Conservation (phyloP, 352 stramenopile genomes). For the Phytophthora aleatoria region DNA sequence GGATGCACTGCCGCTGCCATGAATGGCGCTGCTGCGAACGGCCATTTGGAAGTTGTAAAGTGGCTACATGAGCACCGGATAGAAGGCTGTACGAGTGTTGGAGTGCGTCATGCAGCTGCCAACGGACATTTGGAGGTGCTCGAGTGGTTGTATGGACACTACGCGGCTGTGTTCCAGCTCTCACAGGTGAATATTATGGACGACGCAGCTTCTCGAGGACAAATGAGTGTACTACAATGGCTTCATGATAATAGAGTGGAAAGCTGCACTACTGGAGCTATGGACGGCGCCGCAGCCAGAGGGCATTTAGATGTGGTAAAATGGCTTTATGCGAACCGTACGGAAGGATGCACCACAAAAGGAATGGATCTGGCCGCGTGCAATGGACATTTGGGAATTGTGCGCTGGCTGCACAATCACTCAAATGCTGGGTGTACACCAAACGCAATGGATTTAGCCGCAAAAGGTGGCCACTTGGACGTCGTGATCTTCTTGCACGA, state of each 20-base stretch:
- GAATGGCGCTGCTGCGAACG: background rate
- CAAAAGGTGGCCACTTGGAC: conserved; percentile 38
- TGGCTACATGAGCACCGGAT: background rate
- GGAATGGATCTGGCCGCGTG: conserved; percentile 8
- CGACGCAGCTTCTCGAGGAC: conserved; percentile 36
- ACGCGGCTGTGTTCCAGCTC: conserved; percentile 27
- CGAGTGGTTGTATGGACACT: conserved; percentile 46
- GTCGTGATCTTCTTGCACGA: conserved; percentile 48
- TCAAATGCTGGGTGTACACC: conserved; percentile 44
- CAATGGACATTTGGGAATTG: conserved; percentile 44
- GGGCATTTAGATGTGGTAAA: conserved; percentile 46
- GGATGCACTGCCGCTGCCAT: background rate
- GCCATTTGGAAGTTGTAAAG: background rate
- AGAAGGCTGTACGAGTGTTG: conserved; percentile 40
- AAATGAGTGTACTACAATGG: conserved; percentile 42
- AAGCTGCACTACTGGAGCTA: conserved; percentile 41
- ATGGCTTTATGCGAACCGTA: conserved; percentile 44
- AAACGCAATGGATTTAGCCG: conserved; percentile 45
- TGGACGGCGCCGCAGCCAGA: conserved; percentile 42
- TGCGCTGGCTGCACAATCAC: conserved; percentile 50
- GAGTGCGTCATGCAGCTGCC: conserved; percentile 36
- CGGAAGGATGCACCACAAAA: conserved; percentile 44
- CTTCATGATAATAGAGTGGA: conserved; percentile 32
- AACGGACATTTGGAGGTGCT: conserved; percentile 52
- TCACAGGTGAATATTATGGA: conserved; percentile 46